Evolutionary conservation across 768 basidiomycete genomes (phyloP).

Genomic region (Russula olivacea): DNA sequence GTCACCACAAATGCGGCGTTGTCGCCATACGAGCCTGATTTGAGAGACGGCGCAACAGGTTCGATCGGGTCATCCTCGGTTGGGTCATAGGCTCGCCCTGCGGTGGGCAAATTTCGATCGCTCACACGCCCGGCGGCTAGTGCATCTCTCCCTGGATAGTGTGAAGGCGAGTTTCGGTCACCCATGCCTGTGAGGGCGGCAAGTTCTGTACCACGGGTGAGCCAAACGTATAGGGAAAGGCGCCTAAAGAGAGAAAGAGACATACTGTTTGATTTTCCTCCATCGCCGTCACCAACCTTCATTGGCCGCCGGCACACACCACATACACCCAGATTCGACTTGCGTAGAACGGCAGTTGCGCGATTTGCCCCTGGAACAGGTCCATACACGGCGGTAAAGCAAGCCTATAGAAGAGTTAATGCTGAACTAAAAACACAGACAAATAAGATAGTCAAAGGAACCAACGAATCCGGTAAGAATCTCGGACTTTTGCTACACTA

Average conservation of each 20-base stretch:
- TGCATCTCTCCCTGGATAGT: constrained; percentile 69
- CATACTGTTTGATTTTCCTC: constrained; percentile 83
- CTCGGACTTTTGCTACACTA: not conserved
- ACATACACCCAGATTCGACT: constrained; percentile 87
- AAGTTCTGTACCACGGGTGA: constrained; percentile 56
- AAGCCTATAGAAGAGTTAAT: constrained; percentile 55
- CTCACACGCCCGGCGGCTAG: constrained; percentile 37
- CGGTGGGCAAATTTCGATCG: constrained; percentile 25
- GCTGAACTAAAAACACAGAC: not conserved
- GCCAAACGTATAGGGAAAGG: not conserved
- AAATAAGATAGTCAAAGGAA: not conserved
- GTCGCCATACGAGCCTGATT: constrained; percentile 33
- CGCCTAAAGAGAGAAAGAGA: constrained; percentile 32
- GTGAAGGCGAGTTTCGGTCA: constrained; percentile 45
- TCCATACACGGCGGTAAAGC: constrained; percentile 95
- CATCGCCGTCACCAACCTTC: constrained; percentile 88
- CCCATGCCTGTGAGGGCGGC: constrained; percentile 91
- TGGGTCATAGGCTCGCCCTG: constrained; percentile 44
- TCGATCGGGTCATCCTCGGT: constrained; percentile 85
- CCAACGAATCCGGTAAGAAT: not conserved
- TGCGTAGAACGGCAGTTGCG: constrained; percentile 48
- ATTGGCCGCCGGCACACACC: constrained; percentile 96
- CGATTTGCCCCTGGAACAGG: constrained; percentile 60
- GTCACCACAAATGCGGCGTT: constrained; percentile 74
- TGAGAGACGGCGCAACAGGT: constrained; percentile 41